These are phyloP conservation scores for Davidsoniella virescens DNA, from an alignment of 2,329 filamentous ascomycete species.

Conservation along the genomic window DNA sequence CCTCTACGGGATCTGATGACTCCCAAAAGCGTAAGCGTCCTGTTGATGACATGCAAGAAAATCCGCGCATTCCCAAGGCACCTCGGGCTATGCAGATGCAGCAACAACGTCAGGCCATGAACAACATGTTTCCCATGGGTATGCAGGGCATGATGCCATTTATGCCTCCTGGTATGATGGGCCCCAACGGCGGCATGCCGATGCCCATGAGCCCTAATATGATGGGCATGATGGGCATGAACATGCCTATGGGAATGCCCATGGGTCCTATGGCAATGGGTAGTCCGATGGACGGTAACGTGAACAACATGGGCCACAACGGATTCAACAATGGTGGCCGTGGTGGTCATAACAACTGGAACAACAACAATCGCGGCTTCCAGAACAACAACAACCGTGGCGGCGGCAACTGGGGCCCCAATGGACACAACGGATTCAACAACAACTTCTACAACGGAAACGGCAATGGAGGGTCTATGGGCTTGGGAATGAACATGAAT, in stretches of 20 bases:
- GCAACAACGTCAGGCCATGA: conserved; percentile 29
- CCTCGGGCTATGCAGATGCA: conserved; percentile 49
- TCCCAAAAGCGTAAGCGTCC: conserved; percentile 57
- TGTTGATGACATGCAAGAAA: conserved; percentile 54
- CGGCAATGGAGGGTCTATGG: neutral
- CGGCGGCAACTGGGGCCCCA: conserved; percentile 4
- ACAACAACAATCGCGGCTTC: neutral
- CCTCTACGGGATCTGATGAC: conserved; percentile 12
- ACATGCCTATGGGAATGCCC: conserved; percentile 13
- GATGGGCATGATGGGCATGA: conserved; percentile 24
- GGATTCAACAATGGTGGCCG: conserved; percentile 13
- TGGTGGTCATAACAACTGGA: conserved; percentile 12
- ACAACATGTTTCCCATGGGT: conserved; percentile 26
- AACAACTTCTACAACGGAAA: conserved; percentile 3
- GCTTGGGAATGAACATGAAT: conserved; percentile 2
- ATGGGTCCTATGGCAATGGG: conserved; percentile 8
- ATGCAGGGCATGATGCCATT: conserved; percentile 23
- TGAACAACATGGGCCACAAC: conserved; percentile 11
- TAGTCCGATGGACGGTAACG: neutral
- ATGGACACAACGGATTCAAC: conserved; percentile 18
- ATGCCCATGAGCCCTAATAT: conserved; percentile 16
- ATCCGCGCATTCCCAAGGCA: conserved; percentile 46
- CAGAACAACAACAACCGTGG: conserved; percentile 17
- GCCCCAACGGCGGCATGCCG: conserved; percentile 12
- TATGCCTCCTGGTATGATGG: conserved; percentile 12